phyloP scores from a whole-genome alignment of 257 asterid species.

The Plantago major region DNA sequence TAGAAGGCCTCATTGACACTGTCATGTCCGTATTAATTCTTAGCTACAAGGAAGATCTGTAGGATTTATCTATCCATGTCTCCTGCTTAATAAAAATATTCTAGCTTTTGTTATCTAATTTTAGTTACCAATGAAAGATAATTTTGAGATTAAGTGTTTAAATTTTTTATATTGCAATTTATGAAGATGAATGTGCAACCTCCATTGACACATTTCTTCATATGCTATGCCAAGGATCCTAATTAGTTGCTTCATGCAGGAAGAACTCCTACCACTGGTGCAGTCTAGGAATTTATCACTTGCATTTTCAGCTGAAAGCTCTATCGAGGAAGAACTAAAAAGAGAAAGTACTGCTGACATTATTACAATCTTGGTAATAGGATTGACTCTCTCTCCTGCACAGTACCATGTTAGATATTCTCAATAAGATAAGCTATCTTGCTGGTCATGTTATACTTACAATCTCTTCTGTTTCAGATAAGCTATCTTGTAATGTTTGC shows the following conservation, averaged over 20 bases:
- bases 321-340: constrained; percentile 93
- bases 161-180: too few relatives aligned
- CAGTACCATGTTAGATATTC: too few relatives aligned
- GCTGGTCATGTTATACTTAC: constrained; percentile 9
- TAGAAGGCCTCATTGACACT: background rate
- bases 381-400: constrained; percentile 9
- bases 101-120: too few relatives aligned
- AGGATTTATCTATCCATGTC: background rate
- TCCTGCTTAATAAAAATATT: too few relatives aligned
- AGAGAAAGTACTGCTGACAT: constrained; percentile 98
- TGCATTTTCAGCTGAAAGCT: constrained; percentile 91
- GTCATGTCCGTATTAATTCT: background rate
- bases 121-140: too few relatives aligned
- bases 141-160: too few relatives aligned
- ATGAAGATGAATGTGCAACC: too few relatives aligned
- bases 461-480: constrained; percentile 52
- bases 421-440: background rate
- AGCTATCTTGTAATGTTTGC: constrained; percentile 99
- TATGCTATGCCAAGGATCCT: constrained; percentile 12
- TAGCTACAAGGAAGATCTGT: background rate
- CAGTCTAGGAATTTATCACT: constrained; percentile 68
- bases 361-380: constrained; percentile 80
- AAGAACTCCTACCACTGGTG: constrained; percentile 82
- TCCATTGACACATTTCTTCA: background rate
- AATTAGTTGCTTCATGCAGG: constrained; percentile 48